phyloP scores from a whole-genome alignment of 2,329 filamentous ascomycete genomes.

The Pseudocercospora fijiensis region DNA sequence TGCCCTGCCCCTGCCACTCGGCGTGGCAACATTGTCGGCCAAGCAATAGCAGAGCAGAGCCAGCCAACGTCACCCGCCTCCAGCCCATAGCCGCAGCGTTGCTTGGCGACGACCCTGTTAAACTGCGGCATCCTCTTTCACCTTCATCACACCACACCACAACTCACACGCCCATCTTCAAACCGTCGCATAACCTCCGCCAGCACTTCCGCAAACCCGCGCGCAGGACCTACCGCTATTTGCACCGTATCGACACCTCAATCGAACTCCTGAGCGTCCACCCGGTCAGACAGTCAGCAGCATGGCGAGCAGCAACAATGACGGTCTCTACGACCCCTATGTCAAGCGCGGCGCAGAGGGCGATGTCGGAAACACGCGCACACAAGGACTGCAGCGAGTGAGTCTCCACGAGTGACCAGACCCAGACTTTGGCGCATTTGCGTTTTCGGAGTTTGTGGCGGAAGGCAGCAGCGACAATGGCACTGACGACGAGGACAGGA shows the following conservation, averaged over 20 bases:
- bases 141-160: neutral
- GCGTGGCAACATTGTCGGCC: neutral
- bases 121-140: conserved; percentile 5
- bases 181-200: neutral
- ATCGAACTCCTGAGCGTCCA: conserved; percentile 17
- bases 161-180: neutral
- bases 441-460: conserved; percentile 1
- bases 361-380: conserved; percentile 25
- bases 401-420: conserved; percentile 4
- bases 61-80: neutral
- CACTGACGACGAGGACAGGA: conserved; percentile 58
- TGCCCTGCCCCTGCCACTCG: neutral
- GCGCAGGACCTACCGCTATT: neutral
- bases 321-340: conserved; percentile 31
- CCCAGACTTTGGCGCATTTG: conserved; percentile 13
- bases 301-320: conserved; percentile 26
- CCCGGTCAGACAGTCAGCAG: conserved; percentile 15
- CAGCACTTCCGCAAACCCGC: neutral
- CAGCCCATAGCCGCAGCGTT: neutral
- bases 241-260: conserved; percentile 8
- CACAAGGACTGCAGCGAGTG: conserved; percentile 29
- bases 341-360: conserved; percentile 30
- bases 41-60: neutral
- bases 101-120: conserved; percentile 1
- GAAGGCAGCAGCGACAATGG: conserved; percentile 10